These are phyloP conservation scores for Acephala macrosclerotiorum DNA, from an alignment of 2,329 filamentous ascomycete genomes.

Conservation along the genomic window DNA sequence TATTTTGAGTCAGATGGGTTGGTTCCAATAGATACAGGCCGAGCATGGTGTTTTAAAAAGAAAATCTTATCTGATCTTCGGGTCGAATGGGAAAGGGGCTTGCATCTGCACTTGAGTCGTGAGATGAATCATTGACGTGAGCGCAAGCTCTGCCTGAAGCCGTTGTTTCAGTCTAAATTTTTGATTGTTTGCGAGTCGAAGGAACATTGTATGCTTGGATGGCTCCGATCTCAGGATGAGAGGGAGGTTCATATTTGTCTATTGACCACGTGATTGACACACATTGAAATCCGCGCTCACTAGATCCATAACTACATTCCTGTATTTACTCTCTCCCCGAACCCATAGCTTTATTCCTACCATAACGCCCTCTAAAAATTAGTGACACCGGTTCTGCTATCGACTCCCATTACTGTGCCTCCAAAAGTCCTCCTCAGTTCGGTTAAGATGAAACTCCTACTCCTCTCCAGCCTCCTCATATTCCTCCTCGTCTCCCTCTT, in stretches of 20 bases:
- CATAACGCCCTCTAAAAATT: no score
- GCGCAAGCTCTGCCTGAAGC: not conserved
- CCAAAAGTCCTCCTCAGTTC: not conserved
- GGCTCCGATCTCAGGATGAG: no score
- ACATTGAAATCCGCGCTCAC: no score
- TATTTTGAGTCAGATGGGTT: not conserved
- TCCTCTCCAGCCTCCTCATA: not conserved
- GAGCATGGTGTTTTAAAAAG: not conserved
- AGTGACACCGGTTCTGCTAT: not conserved
- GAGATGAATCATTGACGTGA: not conserved
- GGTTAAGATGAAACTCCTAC: not conserved
- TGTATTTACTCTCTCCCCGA: no score
- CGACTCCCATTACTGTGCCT: not conserved
- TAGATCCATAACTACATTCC: no score
- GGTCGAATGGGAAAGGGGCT: not conserved
- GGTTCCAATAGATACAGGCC: not conserved
- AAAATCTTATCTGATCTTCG: slow-evolving; percentile 8
- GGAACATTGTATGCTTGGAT: not conserved
- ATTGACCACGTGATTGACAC: no score
- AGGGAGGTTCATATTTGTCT: no score
- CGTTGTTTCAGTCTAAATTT: not conserved
- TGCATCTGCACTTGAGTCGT: not conserved
- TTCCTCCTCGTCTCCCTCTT: not conserved
- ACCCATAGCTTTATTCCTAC: no score
- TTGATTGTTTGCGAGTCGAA: not conserved